phyloP scores from a whole-genome alignment of 371 early-diverging fungal genomes.

The Apophysomyces ossiformis region DNA sequence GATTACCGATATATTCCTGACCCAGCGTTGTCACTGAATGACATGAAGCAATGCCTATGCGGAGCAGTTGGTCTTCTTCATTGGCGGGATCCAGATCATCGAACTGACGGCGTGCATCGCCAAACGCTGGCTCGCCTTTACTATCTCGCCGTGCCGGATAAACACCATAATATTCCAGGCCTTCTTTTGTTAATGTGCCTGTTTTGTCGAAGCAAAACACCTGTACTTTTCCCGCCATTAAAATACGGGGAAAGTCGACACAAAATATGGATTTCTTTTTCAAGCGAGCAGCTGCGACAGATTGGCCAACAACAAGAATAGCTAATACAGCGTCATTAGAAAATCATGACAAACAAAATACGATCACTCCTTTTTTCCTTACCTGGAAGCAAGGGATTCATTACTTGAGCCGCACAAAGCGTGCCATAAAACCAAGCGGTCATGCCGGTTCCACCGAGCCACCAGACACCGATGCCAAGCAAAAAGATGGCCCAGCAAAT shows the following conservation, averaged over 20 bases:
- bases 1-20: constrained; percentile 77
- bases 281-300: constrained; percentile 73
- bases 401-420: constrained; percentile 72
- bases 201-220: constrained; percentile 83
- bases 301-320: constrained; percentile 83
- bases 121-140: not conserved
- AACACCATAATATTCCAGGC: constrained; percentile 56
- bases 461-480: constrained; percentile 61
- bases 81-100: constrained; percentile 27
- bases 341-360: not conserved
- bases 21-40: constrained; percentile 71
- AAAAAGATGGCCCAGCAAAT: constrained; percentile 64
- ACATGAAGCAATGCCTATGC: constrained; percentile 71
- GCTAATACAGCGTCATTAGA: constrained; percentile 38
- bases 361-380: not conserved
- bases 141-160: constrained; percentile 14
- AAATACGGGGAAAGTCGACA: constrained; percentile 80
- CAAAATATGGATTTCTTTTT: constrained; percentile 65
- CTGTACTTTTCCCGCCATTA: constrained; percentile 86
- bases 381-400: constrained; percentile 64
- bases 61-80: constrained; percentile 28
- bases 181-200: constrained; percentile 66
- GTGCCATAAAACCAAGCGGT: constrained; percentile 65
- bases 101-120: constrained; percentile 1
- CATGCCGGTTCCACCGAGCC: constrained; percentile 55